Conservation (phyloP, 257 asterid genomes). For the Gardenia jasminoides region DNA sequence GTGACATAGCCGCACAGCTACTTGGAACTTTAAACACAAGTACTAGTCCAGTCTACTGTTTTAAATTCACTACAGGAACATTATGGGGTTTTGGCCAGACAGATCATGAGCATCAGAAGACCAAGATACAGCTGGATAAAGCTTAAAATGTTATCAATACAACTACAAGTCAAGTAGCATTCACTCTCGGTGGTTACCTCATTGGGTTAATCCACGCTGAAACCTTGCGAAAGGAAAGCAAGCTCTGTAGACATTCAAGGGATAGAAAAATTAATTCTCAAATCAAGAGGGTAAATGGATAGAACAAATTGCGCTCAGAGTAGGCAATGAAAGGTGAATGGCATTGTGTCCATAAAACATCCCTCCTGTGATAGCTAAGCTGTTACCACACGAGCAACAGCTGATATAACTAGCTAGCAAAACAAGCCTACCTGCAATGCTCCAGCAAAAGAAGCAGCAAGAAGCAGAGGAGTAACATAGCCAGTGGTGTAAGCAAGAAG, state of each 20-base stretch:
- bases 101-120: neutral
- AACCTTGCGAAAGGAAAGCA: conserved; percentile 89
- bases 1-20: too few species aligned
- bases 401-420: neutral
- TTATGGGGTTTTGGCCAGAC: neutral
- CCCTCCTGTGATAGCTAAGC: neutral
- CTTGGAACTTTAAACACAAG: neutral
- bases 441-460: conserved; percentile 98
- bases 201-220: conserved; percentile 96
- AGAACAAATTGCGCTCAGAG: neutral
- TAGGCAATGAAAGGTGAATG: neutral
- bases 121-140: neutral
- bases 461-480: conserved; percentile 89
- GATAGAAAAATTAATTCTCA: neutral
- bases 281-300: neutral
- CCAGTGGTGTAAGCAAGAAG: conserved; percentile 91
- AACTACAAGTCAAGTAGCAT: neutral
- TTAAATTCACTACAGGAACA: neutral
- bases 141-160: neutral
- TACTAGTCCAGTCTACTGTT: neutral
- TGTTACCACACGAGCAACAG: neutral
- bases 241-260: conserved; percentile 57
- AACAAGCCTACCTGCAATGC: conserved; percentile 74
- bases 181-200: conserved; percentile 40
- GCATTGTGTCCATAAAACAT: neutral